Evolutionary conservation across 768 basidiomycete species (phyloP).

Genomic region (Termitomyces sp.): DNA sequence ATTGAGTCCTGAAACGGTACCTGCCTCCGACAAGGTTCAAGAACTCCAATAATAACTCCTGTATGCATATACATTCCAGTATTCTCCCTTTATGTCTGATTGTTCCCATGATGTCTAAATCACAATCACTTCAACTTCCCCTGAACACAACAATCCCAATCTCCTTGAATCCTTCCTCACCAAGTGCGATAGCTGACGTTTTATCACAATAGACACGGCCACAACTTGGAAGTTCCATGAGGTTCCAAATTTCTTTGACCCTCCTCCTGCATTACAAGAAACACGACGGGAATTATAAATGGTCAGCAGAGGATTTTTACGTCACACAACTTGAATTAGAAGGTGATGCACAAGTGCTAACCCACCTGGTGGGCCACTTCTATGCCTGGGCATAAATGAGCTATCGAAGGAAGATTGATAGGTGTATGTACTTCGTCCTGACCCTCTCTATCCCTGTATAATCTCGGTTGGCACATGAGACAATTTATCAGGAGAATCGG

Average conservation of each 20-base stretch:
- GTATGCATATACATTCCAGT: too few relatives aligned
- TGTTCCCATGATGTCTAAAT: background rate
- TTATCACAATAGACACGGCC: constrained; percentile 17
- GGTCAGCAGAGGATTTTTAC: background rate
- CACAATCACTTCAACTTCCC: background rate
- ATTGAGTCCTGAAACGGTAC: background rate
- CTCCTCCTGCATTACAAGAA: constrained; percentile 13
- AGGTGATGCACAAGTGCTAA: background rate
- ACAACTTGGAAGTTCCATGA: constrained; percentile 16
- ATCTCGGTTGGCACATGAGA: background rate
- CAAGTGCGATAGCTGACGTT: background rate
- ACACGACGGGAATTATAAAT: background rate
- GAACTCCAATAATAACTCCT: too few relatives aligned
- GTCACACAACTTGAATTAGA: background rate
- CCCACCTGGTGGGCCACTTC: constrained; percentile 8
- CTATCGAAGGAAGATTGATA: background rate
- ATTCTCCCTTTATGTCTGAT: background rate
- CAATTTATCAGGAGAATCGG: background rate
- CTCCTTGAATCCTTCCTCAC: background rate
- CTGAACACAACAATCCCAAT: background rate
- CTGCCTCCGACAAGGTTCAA: background rate
- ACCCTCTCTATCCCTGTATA: background rate
- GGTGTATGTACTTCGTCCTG: background rate
- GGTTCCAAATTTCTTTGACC: constrained; percentile 13
- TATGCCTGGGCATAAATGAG: constrained; percentile 5